These are phyloP conservation scores for Cornus kousa DNA, from an alignment of 148 eudicot genomes.

Conservation along the genomic window DNA sequence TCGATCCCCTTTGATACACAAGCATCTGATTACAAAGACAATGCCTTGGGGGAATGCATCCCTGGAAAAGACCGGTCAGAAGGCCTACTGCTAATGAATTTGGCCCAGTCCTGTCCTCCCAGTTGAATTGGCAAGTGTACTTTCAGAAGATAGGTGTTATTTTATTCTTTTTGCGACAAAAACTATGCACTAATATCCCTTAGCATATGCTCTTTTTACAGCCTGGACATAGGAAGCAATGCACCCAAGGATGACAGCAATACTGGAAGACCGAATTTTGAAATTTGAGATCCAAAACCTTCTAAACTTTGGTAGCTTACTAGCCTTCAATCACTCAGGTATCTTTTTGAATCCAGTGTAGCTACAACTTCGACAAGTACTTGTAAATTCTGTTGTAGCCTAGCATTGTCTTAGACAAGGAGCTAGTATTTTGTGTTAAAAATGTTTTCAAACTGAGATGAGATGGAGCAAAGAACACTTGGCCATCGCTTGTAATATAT, in stretches of 20 bases:
- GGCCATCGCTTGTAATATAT: background rate
- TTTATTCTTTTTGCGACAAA: background rate
- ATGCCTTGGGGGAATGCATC: slow-evolving; percentile 2
- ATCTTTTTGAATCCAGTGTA: background rate
- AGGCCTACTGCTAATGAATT: background rate
- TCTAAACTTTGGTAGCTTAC: background rate
- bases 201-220: background rate
- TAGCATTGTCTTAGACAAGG: background rate
- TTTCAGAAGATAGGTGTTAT: background rate
- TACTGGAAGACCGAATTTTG: background rate
- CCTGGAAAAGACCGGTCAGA: background rate
- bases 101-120: background rate
- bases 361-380: background rate
- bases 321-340: background rate
- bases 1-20: slow-evolving; percentile 15
- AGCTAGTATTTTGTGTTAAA: background rate
- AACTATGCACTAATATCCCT: background rate
- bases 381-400: slow-evolving; percentile 3
- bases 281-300: background rate
- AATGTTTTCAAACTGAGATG: background rate
- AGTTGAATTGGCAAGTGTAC: slow-evolving; percentile 1
- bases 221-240: background rate
- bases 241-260: background rate
- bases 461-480: background rate
- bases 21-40: slow-evolving; percentile 17